Evolutionary conservation across 305 asterid species (phyloP).

Genomic region (Fraxinus floribunda): DNA sequence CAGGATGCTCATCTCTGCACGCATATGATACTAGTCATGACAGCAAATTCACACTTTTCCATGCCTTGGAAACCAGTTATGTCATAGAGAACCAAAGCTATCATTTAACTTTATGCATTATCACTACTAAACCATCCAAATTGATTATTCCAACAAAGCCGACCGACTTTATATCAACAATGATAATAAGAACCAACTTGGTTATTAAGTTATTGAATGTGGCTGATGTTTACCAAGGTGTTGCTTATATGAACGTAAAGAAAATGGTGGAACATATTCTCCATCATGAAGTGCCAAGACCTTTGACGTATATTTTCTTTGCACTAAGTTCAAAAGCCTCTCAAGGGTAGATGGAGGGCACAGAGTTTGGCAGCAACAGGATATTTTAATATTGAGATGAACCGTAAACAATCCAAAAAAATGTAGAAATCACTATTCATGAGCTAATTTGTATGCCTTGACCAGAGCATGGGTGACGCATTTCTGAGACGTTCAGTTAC

Average conservation of each 20-base stretch:
- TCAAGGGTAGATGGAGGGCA: conserved; percentile 11
- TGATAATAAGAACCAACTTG: conserved; percentile 5
- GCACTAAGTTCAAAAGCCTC: conserved; percentile 5
- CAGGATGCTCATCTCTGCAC: conserved; percentile 88
- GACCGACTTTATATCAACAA: conserved; percentile 10
- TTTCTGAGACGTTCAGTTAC: not conserved
- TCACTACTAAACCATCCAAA: not conserved
- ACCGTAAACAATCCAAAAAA: not conserved
- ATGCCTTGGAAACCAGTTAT: not conserved
- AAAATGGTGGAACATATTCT: not conserved
- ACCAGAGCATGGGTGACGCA: not conserved
- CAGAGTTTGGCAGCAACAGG: not conserved
- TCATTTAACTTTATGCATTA: not conserved
- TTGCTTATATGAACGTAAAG: not conserved
- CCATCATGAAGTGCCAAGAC: not conserved
- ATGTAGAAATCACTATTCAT: not conserved
- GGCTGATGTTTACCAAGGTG: conserved; percentile 3
- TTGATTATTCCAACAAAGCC: not conserved
- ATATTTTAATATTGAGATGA: not conserved
- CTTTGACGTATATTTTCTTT: not conserved
- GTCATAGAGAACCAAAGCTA: not conserved
- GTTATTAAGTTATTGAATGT: conserved; percentile 8
- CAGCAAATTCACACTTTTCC: not conserved
- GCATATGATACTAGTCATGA: not conserved
- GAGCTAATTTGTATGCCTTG: not conserved